Conservation (phyloP, 202 grass and related monocot genomes). For the Tripidium arundinaceum region DNA sequence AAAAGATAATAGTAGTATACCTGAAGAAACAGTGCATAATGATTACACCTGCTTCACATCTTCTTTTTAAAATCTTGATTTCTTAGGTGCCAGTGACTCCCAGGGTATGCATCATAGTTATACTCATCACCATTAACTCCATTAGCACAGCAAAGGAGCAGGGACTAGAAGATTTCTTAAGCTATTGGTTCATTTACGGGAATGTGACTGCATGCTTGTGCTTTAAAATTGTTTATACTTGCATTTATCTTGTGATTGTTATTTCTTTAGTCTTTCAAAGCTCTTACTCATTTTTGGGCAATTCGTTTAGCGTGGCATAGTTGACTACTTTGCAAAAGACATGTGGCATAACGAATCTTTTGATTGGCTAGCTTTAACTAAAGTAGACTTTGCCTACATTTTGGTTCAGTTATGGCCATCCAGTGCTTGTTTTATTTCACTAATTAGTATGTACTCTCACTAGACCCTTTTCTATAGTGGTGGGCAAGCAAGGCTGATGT, state of each 20-base stretch:
- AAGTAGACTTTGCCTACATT: constrained; percentile 3
- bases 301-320: background rate
- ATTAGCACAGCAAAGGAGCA: background rate
- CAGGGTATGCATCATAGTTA: background rate
- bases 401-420: background rate
- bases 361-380: background rate
- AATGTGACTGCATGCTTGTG: background rate
- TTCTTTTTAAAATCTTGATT: background rate
- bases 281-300: background rate
- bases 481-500: background rate
- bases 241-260: background rate
- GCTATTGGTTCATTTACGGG: background rate
- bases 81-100: background rate
- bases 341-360: background rate
- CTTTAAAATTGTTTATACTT: background rate
- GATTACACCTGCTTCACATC: background rate
- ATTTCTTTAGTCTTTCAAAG: background rate
- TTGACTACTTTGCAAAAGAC: background rate
- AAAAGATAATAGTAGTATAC: background rate
- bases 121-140: background rate
- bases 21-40: background rate
- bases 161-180: background rate
- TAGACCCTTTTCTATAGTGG: background rate
- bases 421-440: constrained; percentile 25
- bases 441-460: background rate